phyloP scores from a whole-genome alignment of 73 alveolate genomes.

The Paramecium pentaurelia region DNA sequence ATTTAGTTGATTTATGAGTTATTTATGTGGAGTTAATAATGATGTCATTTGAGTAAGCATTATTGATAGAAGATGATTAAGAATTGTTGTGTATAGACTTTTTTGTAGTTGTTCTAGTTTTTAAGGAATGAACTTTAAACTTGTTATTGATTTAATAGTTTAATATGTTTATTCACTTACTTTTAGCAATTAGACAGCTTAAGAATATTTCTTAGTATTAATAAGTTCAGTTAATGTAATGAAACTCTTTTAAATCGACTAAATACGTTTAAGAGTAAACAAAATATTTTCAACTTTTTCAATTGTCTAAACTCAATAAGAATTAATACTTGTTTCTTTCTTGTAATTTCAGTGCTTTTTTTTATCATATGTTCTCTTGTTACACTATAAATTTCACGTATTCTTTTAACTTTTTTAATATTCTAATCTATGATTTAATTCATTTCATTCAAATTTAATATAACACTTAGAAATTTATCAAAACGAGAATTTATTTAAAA shows the following conservation, averaged over 20 bases:
- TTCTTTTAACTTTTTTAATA: not conserved
- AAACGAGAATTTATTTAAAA: constrained; percentile 12
- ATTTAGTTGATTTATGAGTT: not conserved
- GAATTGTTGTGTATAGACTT: not conserved
- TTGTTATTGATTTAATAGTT: not conserved
- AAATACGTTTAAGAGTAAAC: not conserved
- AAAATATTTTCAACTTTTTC: not conserved
- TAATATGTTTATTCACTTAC: constrained; percentile 10
- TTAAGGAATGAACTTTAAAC: not conserved
- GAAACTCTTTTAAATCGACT: not conserved
- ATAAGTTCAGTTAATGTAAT: not conserved
- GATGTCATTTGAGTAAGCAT: constrained; percentile 1
- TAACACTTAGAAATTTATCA: not conserved
- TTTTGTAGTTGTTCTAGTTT: not conserved
- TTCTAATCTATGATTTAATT: not conserved
- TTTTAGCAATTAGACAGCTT: not conserved
- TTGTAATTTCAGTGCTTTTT: not conserved
- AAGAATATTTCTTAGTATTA: not conserved
- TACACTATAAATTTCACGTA: not conserved
- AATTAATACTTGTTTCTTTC: constrained; percentile 3
- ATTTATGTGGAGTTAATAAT: not conserved
- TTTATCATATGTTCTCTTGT: not conserved
- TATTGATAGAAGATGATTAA: not conserved
- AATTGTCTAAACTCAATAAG: not conserved
- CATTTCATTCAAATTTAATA: constrained; percentile 12